Base-by-base conservation (phyloP, 306 rosid species). In the Comarum palustre region DNA sequence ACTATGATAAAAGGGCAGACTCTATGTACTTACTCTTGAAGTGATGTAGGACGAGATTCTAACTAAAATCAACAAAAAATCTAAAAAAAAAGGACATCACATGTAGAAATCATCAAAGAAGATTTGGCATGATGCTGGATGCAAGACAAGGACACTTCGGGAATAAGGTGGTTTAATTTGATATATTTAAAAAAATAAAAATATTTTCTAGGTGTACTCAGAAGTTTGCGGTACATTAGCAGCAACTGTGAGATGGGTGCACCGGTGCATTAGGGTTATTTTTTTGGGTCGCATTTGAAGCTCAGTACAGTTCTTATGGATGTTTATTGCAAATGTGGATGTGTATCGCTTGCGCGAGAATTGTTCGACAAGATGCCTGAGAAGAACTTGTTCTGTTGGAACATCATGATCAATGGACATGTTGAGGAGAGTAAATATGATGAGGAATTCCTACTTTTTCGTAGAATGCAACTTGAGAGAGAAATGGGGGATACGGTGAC, bases 331-430 rank as follows among this genome's bases (percentile, higher is more conserved):
- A 78, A 78, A 36, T 78, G 65, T 73, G 64, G 74, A 54, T 57
- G 70, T 36, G 64, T 46, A 39, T 66, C 29, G 6, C 70, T 78
- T 52, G 78, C 78, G 27, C 68, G 77, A 16, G 70, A 72, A 6
- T 66, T 78, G 34, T 66, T 78, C 25, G 55, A 46, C 74, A 73
- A 25, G 8, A 78, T 57, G 74, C 57, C 12, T 3, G 73, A 46
- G 45, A 66, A 57, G 51, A 73, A 78, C 69, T 78, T 78, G 47
- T 48, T 78, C 10, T 57, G 69, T 73, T 78, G 78, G 78, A 78
- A 78, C 27, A 57, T 73, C 27, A 58, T 78, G 57, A 58, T 78
- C 34, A 78, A 66, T 19, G 74, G 82, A 22, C n/a, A 73, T 73
- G 77, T 78, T 14, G 70, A 73, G 64, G 74, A 73, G 0, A 58